These are phyloP conservation scores for Phaeotremella skinneri DNA, from an alignment of 768 basidiomycete genomes.

Conservation along the genomic window DNA sequence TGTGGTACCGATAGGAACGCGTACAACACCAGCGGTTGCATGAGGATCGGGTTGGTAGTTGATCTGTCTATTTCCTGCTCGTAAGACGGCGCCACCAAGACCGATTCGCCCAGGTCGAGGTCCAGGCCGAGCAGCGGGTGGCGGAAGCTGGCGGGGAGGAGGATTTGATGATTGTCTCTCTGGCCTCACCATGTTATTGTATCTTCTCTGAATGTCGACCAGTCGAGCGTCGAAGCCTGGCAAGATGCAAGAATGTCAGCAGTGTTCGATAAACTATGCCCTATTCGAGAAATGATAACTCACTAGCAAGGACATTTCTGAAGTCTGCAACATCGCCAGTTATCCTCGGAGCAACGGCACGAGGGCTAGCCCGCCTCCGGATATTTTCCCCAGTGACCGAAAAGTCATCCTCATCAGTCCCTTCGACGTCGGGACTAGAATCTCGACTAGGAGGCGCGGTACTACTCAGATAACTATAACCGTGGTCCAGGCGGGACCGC, in stretches of 20 bases:
- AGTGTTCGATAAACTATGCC: too few relatives aligned
- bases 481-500: too few relatives aligned
- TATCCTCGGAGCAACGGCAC: background rate
- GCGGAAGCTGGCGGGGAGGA: too few relatives aligned
- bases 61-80: slow-evolving; percentile 13
- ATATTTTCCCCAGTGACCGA: background rate
- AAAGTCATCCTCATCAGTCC: background rate
- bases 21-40: background rate
- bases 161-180: too few relatives aligned
- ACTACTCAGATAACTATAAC: too few relatives aligned
- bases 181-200: too few relatives aligned
- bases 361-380: background rate
- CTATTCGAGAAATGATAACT: background rate
- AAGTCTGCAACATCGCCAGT: background rate
- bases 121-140: background rate
- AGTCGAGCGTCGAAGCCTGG: too few relatives aligned
- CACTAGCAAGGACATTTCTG: background rate
- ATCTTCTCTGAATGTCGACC: too few relatives aligned
- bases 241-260: too few relatives aligned
- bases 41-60: background rate
- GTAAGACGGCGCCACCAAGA: slow-evolving; percentile 33
- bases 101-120: slow-evolving; percentile 14
- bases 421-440: background rate
- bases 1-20: background rate
- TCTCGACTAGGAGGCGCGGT: background rate